A percentile compares a stretch with the other conserved stretches of the same genome.
phyloP scores from a whole-genome alignment of 805 yeast genomes.

The Lipomyces sp. region DNA sequence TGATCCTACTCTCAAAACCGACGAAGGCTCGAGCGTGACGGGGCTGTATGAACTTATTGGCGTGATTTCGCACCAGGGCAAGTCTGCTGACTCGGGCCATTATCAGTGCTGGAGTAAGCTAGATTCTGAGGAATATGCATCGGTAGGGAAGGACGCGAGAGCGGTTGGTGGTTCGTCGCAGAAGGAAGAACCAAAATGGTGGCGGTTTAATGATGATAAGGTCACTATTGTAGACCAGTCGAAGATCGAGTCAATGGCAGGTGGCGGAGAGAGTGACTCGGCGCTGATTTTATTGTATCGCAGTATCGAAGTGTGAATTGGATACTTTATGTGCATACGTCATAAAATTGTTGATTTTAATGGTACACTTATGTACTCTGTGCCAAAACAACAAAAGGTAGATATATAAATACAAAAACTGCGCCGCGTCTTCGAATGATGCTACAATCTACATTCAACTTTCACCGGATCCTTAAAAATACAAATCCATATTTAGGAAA shows the following conservation, averaged over 20 bases:
- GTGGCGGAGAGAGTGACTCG: slow-evolving; percentile 97
- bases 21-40: slow-evolving; percentile 76
- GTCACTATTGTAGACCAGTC: slow-evolving; percentile 78
- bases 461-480: background rate
- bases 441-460: background rate
- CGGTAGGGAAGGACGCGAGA: slow-evolving; percentile 15
- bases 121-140: slow-evolving; percentile 51
- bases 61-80: slow-evolving; percentile 90
- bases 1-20: slow-evolving; percentile 51
- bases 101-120: slow-evolving; percentile 89
- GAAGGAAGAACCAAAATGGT: slow-evolving; percentile 75
- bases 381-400: background rate
- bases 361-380: background rate
- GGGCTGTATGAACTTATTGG: slow-evolving; percentile 84
- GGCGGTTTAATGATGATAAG: slow-evolving; percentile 92
- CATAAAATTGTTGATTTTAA: slow-evolving; percentile 10
- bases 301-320: slow-evolving; percentile 65
- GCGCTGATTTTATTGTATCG: slow-evolving; percentile 88
- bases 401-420: background rate
- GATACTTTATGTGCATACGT: slow-evolving; percentile 5
- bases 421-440: background rate
- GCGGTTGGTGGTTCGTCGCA: slow-evolving; percentile 25
- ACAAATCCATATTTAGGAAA: background rate
- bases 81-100: slow-evolving; percentile 96
- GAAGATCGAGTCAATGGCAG: slow-evolving; percentile 82